Base-by-base conservation (phyloP, 331 rosid genomes). In the Ulmus americana region DNA sequence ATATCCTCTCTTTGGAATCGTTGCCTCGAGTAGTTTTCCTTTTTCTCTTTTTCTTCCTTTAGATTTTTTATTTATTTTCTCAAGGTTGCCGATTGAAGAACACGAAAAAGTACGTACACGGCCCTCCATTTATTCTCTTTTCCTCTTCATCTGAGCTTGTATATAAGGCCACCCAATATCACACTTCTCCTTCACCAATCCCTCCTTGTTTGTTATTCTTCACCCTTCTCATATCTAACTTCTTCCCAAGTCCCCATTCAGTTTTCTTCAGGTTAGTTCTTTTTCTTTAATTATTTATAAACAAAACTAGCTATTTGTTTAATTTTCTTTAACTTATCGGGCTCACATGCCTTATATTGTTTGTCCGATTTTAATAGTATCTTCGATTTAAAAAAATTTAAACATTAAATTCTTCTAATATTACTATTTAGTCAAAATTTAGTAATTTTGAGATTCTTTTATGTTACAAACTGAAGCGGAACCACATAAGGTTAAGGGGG, bases 101-200 rank as follows among this genome's bases (percentile, higher is more conserved):
- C 78, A 84, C 82, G 81, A 66, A 79, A 88, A 86, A 88, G 86
- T 78, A 75, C 68, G 45, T 82, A 73, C 83, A 88, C 81, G 59
- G 67, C 81, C 83, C 83, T 83, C 86, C 77, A 80, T 75, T 84
- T 88, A 82, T 73, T 84, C 85, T 75, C 88, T 71, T 81, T 81
- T 76, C 59, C 74, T 61, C 69, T 53, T 78, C 78, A 41, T 56
- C 82, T 71, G 63, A 74, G 48, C 55, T 65, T 69, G 63, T 86
- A 86, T 91, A 88, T 91, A 91, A 83, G 79, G 76, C 65, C 75
- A 39, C 65, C 55, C 44, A 61, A 39, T 13, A 9, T 57, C 47
- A 62, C 86, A 67, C 81, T 45, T 80, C 35, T 65, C 71, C 75
- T 61, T 84, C 96, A 86, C 76, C 82, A 80, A 12, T 41, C 65